Base-by-base conservation (phyloP, 2,329 filamentous ascomycete genomes). In the Atkinsonella texensis region DNA sequence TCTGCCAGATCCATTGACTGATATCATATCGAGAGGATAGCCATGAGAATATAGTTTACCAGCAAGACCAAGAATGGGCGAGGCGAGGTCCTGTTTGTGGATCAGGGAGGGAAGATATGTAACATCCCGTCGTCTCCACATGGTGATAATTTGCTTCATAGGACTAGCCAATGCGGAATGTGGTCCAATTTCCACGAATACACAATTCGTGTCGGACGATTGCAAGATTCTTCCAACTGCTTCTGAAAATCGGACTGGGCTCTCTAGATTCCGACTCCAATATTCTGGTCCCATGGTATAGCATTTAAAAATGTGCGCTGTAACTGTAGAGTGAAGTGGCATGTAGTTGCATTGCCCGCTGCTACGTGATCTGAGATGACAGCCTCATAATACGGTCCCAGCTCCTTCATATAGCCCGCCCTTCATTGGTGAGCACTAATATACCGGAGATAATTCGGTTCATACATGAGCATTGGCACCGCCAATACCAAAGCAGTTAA, bases 401-500 rank as follows among this genome's bases (percentile, higher is more conserved):
- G 20, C 5, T 23, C 20, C 20, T 5, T 23, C 20, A 23, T 23
- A 23, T 23, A 5, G 5, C 5, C 20, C 5, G 20, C 5, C 5
- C 20, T 23, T 23, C 20, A 23, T 23, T 23, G 20, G 20, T 23
- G 5, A 23, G 20, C 20, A 23, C 20, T 23, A 5, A 23, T 23
- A 23, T 23, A 23, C n/a, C n/a, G n/a, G n/a, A n/a, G n/a, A n/a
- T n/a, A 23, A 23, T 23, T 23, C 20, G 2, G 20, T 23, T 5
- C 20, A 2, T 23, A 52, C 54, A 46, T 70, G 68, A 1, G 62
- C 65, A 48, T 69, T 70, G 1, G 64, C 51, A 2, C 68, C 68
- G 1, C 66, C 68, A 4, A 69, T 57, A 0, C 68, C 67, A 47
- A 69, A 70, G 3, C 57, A 61, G 45, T 67, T 70, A 2, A 70